phyloP scores from a whole-genome alignment of 345 rosid species.

The Eucalyptus decipiens region DNA sequence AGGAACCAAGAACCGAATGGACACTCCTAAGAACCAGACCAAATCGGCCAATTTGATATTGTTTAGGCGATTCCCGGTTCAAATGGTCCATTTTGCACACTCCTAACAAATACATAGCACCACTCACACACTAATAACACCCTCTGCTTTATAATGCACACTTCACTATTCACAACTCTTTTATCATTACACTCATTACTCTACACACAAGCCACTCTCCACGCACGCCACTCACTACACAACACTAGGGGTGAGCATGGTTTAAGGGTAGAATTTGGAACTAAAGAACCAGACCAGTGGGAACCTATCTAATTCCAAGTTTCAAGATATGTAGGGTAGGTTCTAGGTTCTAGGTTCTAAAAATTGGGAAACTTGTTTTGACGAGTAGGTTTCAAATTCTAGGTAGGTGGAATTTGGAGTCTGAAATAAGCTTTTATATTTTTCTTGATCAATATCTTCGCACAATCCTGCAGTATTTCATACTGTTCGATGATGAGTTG shows the following conservation, averaged over 20 bases:
- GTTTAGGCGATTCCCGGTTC: rapidly evolving
- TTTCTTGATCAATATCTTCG: no score
- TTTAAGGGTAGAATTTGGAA: no score
- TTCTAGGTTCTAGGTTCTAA: rapidly evolving
- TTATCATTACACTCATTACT: no score
- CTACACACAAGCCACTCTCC: no score
- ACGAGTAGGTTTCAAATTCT: rapidly evolving
- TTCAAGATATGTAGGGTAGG: no score
- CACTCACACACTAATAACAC: no score
- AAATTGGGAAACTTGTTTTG: rapidly evolving
- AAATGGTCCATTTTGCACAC: no score
- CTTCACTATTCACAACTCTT: no score
- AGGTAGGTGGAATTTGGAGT: rapidly evolving
- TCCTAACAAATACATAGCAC: no score
- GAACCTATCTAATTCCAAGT: rapidly evolving
- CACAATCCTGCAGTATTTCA: rapidly evolving
- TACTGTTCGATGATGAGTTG: rapidly evolving
- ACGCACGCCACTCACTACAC: no score
- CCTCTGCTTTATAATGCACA: no score
- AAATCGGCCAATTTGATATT: rapidly evolving
- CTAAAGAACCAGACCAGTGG: rapidly evolving
- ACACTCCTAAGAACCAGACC: rapidly evolving
- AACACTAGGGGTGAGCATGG: no score
- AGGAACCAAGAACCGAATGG: rapidly evolving
- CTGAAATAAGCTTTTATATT: rapidly evolving